Evolutionary conservation across 2,329 filamentous ascomycete genomes (phyloP), one percentile per base, ranked within the genome.

Genomic region (Sphaerulina musiva): DNA sequence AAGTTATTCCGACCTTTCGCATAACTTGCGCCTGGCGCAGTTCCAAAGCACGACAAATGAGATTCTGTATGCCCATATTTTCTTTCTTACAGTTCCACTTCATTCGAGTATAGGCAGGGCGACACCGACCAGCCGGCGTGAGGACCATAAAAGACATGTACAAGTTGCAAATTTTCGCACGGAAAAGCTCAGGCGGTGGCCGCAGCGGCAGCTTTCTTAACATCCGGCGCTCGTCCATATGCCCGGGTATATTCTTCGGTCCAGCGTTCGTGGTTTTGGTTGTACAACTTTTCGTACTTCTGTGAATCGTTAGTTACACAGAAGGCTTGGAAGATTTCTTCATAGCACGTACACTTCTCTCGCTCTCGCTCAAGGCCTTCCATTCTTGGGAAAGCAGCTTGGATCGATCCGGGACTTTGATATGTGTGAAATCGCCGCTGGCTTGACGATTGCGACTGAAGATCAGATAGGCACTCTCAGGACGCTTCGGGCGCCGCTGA

Each of bases 371-470:
- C 45, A 82, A 64, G 2, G 64, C 70, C 52, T 73, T 76, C 74
- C 73, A 83, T 63, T 82, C 79, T 31, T 67, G 59, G 0, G 48
- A 55, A 14, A 78, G 65, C 39, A 78, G 63, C 58, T 68, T 74
- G 6, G 62, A 6, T 1, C 68, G 60, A 2, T 84, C 78, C 0
- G 3, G 1, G 0, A 71, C 0, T 0, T 50, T 6, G 54, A 82
- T 73, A 45, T 74, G 69, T 54, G 73, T 75, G 52, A 81, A 73
- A 48, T 84, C 82, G 17, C 76, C 76, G 44, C 70, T 75, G 1
- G 57, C 58, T 4, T 63, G 55, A 50, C 79, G 73, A 10, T 80
- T 78, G 26, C 51, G 61, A 41, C 57, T 34, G 68, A 80, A 86
- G 4, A 63, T 52, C 1, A 71, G 23, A 58, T 70, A 82, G 0